Evolutionary conservation across 768 basidiomycete genomes (phyloP), one percentile per base, ranked within the genome.

Genomic region (Amanita jacksonii): DNA sequence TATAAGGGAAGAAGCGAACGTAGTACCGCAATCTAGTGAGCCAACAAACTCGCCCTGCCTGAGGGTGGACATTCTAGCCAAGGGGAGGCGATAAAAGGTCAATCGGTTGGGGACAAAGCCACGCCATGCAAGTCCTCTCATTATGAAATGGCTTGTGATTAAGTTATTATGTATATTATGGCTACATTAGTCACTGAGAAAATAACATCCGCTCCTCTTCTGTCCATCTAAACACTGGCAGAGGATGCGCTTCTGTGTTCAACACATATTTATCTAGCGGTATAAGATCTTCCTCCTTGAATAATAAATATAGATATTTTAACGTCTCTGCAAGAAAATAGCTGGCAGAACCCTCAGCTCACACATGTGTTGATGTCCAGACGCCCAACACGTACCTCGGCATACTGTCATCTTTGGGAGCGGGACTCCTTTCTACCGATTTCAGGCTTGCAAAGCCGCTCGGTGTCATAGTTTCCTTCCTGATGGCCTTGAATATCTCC

Each of bases 21-120:
- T 96, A 38, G 92, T 96, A 31, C 92, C 92, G 57, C 92, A 94
- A 62, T 96, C 92, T 48, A 96, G 70, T 39, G 89, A 88, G 44
- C 89, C 92, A 34, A 96, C 81, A 60, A 94, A 91, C 58, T 91
- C 81, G 47, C 79, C 81, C 53, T 76, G 73, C 54, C 75, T 79
- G 41, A 65, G 60, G 49, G 54, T 32, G 22, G 28, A 18, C 38
- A 47, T 40, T 18, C 3, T 13, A 15, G 16, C 19, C 16, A 41
- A 15, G 22, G 12, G 16, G 35, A 28, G 7, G 16, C 7, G 18
- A 10, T 12, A 16, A 22, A 22, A 5, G n/a, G n/a, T n/a, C n/a
- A n/a, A n/a, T n/a, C n/a, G n/a, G n/a, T n/a, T n/a, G n/a, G n/a
- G n/a, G n/a, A n/a, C n/a, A n/a, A 7, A 41, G 19, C 5, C 24